These are phyloP conservation scores for Gynochthodes officinalis DNA, from an alignment of 257 asterid genomes.

Conservation along the genomic window DNA sequence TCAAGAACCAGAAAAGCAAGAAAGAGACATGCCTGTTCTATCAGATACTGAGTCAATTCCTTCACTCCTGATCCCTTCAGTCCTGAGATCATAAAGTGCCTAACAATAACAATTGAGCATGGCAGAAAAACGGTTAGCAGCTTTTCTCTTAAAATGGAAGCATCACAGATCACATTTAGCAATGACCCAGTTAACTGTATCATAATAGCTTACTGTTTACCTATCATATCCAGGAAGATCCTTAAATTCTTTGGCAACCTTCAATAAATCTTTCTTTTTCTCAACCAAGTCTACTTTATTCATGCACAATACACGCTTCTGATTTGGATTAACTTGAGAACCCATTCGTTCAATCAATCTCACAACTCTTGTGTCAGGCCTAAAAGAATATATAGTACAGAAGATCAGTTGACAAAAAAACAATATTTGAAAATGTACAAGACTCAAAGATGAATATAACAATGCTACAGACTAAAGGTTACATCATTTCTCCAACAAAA, in stretches of 20 bases:
- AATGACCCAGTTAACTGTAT: neutral
- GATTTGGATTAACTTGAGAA: slow-evolving; percentile 48
- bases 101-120: slow-evolving; percentile 23
- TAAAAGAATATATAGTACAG: slow-evolving; percentile 17
- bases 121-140: slow-evolving; percentile 20
- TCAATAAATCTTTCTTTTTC: slow-evolving; percentile 68
- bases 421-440: neutral
- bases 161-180: slow-evolving; percentile 8
- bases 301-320: slow-evolving; percentile 83
- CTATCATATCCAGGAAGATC: slow-evolving; percentile 86
- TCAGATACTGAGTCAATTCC: slow-evolving; percentile 65
- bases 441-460: neutral
- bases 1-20: neutral
- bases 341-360: slow-evolving; percentile 93
- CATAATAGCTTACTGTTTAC: slow-evolving; percentile 31
- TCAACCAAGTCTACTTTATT: slow-evolving; percentile 85
- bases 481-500: neutral
- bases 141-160: neutral
- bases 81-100: slow-evolving; percentile 85
- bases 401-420: neutral
- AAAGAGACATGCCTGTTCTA: slow-evolving; percentile 51
- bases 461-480: neutral
- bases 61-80: slow-evolving; percentile 88
- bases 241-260: slow-evolving; percentile 67
- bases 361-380: slow-evolving; percentile 94